These are phyloP conservation scores for Botryosphaeria dothidea DNA, from an alignment of 2,329 filamentous ascomycete species.

Conservation along the genomic window DNA sequence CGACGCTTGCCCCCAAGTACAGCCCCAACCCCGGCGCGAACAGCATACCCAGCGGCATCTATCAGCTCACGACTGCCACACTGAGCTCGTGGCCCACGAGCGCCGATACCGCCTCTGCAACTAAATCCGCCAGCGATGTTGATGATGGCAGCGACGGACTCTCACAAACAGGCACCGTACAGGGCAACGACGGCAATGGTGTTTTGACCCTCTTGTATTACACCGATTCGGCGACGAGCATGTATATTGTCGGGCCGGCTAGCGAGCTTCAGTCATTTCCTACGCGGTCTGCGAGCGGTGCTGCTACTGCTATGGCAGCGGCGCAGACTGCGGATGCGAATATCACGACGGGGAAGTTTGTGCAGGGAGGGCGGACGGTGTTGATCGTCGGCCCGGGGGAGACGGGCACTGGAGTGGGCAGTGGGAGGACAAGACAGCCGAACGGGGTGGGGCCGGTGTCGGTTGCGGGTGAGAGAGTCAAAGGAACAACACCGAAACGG, in stretches of 20 bases:
- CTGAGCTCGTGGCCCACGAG: not conserved
- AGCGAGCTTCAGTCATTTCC: not conserved
- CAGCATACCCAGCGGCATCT: not conserved
- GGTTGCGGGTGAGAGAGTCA: too few species aligned
- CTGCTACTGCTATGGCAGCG: not conserved
- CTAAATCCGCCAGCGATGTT: not conserved
- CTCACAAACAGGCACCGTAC: too few species aligned
- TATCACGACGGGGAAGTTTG: not conserved
- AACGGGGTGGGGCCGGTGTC: too few species aligned
- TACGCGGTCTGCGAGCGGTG: not conserved
- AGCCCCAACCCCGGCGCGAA: not conserved
- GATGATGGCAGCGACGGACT: not conserved
- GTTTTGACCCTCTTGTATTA: slow-evolving; percentile 5
- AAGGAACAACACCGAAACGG: too few species aligned
- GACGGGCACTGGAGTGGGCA: not conserved
- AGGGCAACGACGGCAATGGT: not conserved
- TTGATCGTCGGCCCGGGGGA: slow-evolving; percentile 1
- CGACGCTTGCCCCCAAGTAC: slow-evolving; percentile 17
- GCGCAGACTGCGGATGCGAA: not conserved
- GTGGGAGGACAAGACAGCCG: not conserved
- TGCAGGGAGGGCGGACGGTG: not conserved
- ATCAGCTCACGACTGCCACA: not conserved
- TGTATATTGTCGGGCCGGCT: slow-evolving; percentile 3
- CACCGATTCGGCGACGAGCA: not conserved
- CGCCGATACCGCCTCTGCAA: not conserved